Conservation (phyloP, 1,284 basidiomycete genomes). For the Amylostereum areolatum region DNA sequence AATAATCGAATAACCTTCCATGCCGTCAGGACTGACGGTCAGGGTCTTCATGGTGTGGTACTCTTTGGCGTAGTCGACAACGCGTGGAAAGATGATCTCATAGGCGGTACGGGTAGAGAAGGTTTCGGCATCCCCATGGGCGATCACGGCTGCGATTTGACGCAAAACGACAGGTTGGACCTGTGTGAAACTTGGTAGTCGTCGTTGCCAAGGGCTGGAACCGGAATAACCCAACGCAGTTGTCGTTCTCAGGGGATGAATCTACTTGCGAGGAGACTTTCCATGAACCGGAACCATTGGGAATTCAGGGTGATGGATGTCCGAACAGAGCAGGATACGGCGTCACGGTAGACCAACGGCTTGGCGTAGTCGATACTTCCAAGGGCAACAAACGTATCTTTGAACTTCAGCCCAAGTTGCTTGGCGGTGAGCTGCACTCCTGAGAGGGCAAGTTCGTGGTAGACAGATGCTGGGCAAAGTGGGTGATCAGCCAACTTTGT, state of each 20-base stretch:
- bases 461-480: slow-evolving; percentile 66
- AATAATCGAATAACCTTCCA: slow-evolving; percentile 48
- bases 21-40: slow-evolving; percentile 39
- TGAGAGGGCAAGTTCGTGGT: slow-evolving; percentile 49
- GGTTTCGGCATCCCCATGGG: slow-evolving; percentile 30
- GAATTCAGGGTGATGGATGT: slow-evolving; percentile 33
- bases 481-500: slow-evolving; percentile 50
- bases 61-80: slow-evolving; percentile 55
- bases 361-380: slow-evolving; percentile 41
- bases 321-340: slow-evolving; percentile 27
- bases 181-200: slow-evolving; percentile 32
- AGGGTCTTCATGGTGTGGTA: slow-evolving; percentile 56
- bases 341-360: slow-evolving; percentile 44
- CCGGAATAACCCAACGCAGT: slow-evolving; percentile 45
- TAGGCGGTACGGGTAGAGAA: slow-evolving; percentile 56
- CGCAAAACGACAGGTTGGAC: slow-evolving; percentile 29
- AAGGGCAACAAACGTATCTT: slow-evolving; percentile 32
- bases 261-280: slow-evolving; percentile 34
- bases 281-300: slow-evolving; percentile 37
- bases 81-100: slow-evolving; percentile 58
- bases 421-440: slow-evolving; percentile 32
- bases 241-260: slow-evolving; percentile 28
- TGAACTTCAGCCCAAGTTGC: slow-evolving; percentile 22
- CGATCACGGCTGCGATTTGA: slow-evolving; percentile 27
- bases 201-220: slow-evolving; percentile 26